Evolutionary conservation across 2,329 filamentous ascomycete species (phyloP), one percentile per base, ranked within the genome.

Genomic region (Emergomyces africanus): DNA sequence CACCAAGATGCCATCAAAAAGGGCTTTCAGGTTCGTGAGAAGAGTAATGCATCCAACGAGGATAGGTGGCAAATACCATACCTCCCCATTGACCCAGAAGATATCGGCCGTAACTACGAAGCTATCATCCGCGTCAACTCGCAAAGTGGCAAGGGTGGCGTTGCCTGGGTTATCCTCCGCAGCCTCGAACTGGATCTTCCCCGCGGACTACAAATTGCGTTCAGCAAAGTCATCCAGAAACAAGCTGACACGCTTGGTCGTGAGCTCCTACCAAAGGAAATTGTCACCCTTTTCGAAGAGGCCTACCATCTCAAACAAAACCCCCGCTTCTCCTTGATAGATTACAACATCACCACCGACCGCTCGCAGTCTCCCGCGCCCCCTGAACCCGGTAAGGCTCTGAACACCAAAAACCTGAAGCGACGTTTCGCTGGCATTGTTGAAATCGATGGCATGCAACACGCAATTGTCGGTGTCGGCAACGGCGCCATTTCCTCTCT

Each of bases 1-100:
- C 92, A 97, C 73, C 91, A 97, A 74, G 91, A 97, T 70, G 92
- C 92, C 57, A 96, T 96, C 78, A 95, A 95, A 76, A 96, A 96
- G 79, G 87, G 87, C 0, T 78, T 78, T 78, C 82, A 88, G 70
- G 69, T 79, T 46, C 86, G 92, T 61, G 81, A 90, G 70, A 74
- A 79, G 50, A 74, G 80, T 0, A 81, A 79, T 58, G 78, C 80
- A 51, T 77, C 74, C 5, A 77, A 81, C 69, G 83, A 92, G 59
- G 83, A 85, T 68, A 78, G 76, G 46, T 97, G 92, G 92, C 78
- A 88, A 66, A 81, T 96, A 44, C 92, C 92, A 0, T 97, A 97
- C 71, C 85, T 97, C 54, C 92, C 92, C 14, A 82, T 97, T 67
- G 92, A 97, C 69, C 92, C 92, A 5, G 81, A 88, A 69, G 92